A percentile compares a stretch with the other conserved stretches of the same genome.
Evolutionary conservation across 2,329 filamentous ascomycete genomes (phyloP).

Genomic region (Drechslerella dactyloides): DNA sequence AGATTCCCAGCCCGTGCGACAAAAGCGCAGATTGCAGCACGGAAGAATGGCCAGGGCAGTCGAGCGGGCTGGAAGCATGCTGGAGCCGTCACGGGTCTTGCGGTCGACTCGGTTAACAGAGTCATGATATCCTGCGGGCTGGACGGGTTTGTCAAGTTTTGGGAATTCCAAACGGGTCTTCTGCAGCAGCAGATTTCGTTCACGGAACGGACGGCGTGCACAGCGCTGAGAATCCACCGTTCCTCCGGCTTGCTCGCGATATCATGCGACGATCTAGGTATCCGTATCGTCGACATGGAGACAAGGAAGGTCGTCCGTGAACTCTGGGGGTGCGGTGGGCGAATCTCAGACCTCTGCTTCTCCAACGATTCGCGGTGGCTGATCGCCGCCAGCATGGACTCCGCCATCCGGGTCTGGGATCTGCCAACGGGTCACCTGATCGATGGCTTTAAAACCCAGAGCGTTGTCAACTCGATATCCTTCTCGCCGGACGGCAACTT

Average conservation of each 20-base stretch:
- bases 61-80: slow-evolving; percentile 67
- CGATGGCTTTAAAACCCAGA: slow-evolving; percentile 82
- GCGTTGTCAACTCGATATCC: slow-evolving; percentile 79
- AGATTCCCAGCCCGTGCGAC: slow-evolving; percentile 82
- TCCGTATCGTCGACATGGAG: slow-evolving; percentile 87
- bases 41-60: slow-evolving; percentile 53
- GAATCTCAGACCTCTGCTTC: slow-evolving; percentile 83
- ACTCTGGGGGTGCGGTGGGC: slow-evolving; percentile 78
- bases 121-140: slow-evolving; percentile 82
- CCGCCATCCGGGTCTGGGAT: slow-evolving; percentile 87
- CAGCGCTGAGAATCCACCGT: slow-evolving; percentile 78
- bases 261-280: slow-evolving; percentile 84
- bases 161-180: slow-evolving; percentile 87
- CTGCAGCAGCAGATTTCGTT: slow-evolving; percentile 83
- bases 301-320: slow-evolving; percentile 91
- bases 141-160: slow-evolving; percentile 95
- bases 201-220: slow-evolving; percentile 77
- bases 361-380: slow-evolving; percentile 95
- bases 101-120: slow-evolving; percentile 88
- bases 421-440: slow-evolving; percentile 93
- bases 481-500: slow-evolving; percentile 93
- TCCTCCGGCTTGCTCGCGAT: slow-evolving; percentile 85
- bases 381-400: slow-evolving; percentile 81
- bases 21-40: slow-evolving; percentile 66
- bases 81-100: slow-evolving; percentile 80